phyloP scores from a whole-genome alignment of 306 rosid genomes.

The Lotus japonicus region DNA sequence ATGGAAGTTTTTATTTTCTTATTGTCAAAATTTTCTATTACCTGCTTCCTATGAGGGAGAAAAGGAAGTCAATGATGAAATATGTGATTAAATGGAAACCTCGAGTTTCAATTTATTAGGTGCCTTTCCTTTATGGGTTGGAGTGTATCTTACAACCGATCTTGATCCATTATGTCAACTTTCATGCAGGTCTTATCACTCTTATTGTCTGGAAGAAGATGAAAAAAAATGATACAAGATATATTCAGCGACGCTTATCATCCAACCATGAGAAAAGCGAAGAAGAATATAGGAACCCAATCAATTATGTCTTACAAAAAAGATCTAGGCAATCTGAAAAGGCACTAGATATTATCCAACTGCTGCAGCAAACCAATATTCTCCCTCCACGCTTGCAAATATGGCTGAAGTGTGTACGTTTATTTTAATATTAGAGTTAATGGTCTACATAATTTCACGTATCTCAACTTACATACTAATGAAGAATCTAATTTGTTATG shows the following conservation, averaged over 20 bases:
- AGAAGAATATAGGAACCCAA: conserved; percentile 10
- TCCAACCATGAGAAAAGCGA: background rate
- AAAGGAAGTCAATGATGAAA: background rate
- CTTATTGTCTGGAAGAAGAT: background rate
- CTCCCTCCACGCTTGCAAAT: too few relatives aligned
- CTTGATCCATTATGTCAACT: conserved; percentile 6
- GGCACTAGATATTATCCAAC: conserved; percentile 13
- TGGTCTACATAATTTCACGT: too few relatives aligned
- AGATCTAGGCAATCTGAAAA: conserved; percentile 30
- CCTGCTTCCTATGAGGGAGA: background rate
- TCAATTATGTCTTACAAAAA: conserved; percentile 8
- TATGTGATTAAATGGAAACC: conserved; percentile 8
- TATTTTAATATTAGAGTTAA: too few relatives aligned
- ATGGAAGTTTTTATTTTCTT: too few relatives aligned
- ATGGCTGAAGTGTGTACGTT: background rate
- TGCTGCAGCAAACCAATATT: too few relatives aligned
- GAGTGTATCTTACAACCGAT: conserved; percentile 1
- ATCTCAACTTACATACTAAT: too few relatives aligned
- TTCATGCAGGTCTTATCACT: background rate
- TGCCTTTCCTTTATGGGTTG: conserved; percentile 24
- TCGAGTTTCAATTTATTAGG: background rate
- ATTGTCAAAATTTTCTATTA: too few relatives aligned
- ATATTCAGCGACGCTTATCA: background rate
- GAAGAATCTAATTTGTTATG: too few relatives aligned
- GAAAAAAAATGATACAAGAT: background rate